These are phyloP conservation scores for Henckelia pumila DNA, from an alignment of 257 asterid genomes.

Conservation along the genomic window DNA sequence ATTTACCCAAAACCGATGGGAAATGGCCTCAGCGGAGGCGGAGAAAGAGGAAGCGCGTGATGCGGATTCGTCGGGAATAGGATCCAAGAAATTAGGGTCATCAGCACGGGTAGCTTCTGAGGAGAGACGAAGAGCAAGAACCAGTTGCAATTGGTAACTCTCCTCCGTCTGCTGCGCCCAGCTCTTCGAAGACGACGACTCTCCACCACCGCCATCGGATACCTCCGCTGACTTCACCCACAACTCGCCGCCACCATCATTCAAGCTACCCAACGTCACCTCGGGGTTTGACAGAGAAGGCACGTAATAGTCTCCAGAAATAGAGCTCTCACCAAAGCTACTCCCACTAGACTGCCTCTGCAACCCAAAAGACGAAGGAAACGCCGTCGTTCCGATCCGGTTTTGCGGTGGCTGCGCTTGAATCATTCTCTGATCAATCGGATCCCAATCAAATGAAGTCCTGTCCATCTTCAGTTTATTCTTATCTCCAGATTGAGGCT, in stretches of 20 bases:
- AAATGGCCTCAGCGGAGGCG: slow-evolving; percentile 56
- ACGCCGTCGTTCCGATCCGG: slow-evolving; percentile 53
- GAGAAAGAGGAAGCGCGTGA: slow-evolving; percentile 39
- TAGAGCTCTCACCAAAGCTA: slow-evolving; percentile 83
- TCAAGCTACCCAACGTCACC: slow-evolving; percentile 29
- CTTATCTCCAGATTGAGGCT: slow-evolving; percentile 65
- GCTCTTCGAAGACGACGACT: slow-evolving; percentile 65
- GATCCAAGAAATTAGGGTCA: slow-evolving; percentile 83
- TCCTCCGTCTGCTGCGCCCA: slow-evolving; percentile 99
- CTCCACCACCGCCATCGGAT: slow-evolving; percentile 42
- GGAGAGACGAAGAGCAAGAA: slow-evolving; percentile 86
- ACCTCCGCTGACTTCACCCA: slow-evolving; percentile 47
- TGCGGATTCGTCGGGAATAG: slow-evolving; percentile 50
- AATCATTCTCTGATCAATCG: slow-evolving; percentile 56
- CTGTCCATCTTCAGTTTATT: slow-evolving; percentile 41
- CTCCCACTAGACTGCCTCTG: slow-evolving; percentile 95
- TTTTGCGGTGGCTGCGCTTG: slow-evolving; percentile 49
- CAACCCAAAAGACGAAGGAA: slow-evolving; percentile 52
- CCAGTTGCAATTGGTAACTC: slow-evolving; percentile 91
- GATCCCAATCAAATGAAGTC: slow-evolving; percentile 61
- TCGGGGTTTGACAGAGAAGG: slow-evolving; percentile 64
- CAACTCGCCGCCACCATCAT: slow-evolving; percentile 49
- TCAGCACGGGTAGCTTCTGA: slow-evolving; percentile 80
- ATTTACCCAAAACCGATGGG: slow-evolving; percentile 91
- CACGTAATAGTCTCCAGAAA: slow-evolving; percentile 68